These are phyloP conservation scores for Talaromyces piceae DNA, from an alignment of 2,329 filamentous ascomycete species.

Conservation along the genomic window DNA sequence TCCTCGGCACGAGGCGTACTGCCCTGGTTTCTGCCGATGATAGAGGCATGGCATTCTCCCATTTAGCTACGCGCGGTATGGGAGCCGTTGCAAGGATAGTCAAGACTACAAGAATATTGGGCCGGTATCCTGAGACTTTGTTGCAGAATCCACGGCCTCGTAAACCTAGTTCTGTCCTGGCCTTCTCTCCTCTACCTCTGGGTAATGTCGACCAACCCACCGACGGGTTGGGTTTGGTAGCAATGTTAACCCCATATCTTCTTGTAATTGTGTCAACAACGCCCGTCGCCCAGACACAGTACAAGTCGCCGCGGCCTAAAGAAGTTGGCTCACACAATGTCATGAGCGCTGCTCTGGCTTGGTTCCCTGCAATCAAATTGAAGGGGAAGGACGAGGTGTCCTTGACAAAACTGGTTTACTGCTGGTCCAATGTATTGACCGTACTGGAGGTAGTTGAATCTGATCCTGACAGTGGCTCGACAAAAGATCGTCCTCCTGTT, in stretches of 20 bases:
- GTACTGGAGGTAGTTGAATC: slow-evolving; percentile 80
- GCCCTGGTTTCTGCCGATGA: slow-evolving; percentile 93
- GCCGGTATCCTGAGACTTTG: slow-evolving; percentile 71
- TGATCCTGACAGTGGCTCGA: slow-evolving; percentile 47
- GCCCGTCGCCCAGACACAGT: slow-evolving; percentile 89
- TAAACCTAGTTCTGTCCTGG: slow-evolving; percentile 91
- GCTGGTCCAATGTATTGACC: slow-evolving; percentile 97
- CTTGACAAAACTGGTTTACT: slow-evolving; percentile 83
- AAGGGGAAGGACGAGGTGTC: slow-evolving; percentile 66
- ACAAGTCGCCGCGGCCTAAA: slow-evolving; percentile 85
- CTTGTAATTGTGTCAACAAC: slow-evolving; percentile 96
- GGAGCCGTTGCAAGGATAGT: slow-evolving; percentile 78
- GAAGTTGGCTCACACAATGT: slow-evolving; percentile 84
- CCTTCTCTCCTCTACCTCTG: slow-evolving; percentile 80
- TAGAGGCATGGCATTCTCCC: slow-evolving; percentile 94
- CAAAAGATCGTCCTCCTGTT: slow-evolving; percentile 68
- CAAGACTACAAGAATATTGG: slow-evolving; percentile 83
- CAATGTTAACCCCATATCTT: slow-evolving; percentile 90
- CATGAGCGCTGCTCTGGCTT: slow-evolving; percentile 88
- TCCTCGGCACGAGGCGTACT: slow-evolving; percentile 86
- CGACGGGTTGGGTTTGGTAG: slow-evolving; percentile 81
- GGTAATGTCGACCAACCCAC: slow-evolving; percentile 90
- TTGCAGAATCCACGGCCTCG: slow-evolving; percentile 57
- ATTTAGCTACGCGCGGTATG: slow-evolving; percentile 84
- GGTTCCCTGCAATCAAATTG: slow-evolving; percentile 93